Base-by-base conservation (phyloP, 192 early-diverging fungal genomes). In the Chytriomyces sp. region DNA sequence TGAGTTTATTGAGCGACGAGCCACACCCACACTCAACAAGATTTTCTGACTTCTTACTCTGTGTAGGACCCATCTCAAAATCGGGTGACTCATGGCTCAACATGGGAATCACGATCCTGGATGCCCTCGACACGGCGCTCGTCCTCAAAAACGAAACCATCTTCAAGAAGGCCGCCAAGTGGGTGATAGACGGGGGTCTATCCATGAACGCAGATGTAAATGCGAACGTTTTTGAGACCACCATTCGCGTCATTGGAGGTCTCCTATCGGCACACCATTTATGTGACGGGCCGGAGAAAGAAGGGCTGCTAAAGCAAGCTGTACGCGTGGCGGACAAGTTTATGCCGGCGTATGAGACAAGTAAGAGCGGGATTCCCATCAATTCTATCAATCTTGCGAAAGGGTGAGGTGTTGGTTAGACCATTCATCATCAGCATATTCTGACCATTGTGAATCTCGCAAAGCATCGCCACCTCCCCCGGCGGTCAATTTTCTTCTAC, bases 211-310 rank as follows among this genome's bases (percentile, higher is more conserved):
- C 90, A 55, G 52, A 75, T 56, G 72, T 69, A 0, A 75, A 85
- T 56, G 78, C 77, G 19, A 84, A 84, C 53, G 76, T 95, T 31
- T 96, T 96, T 75, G 94, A 96, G 80, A 94, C 92, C 32, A 93
- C 90, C 0, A 96, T 95, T 69, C 86, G 93, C 25, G 91, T 93
- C 5, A 73, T 96, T 3, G 94, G 92, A 36, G 94, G 94, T 2
- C 65, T 94, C 2, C 76, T 96, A 31, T 88, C 86, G 44, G 90
- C 93, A 0, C 92, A 93, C 63, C 86, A 94, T 75, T 74, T 94
- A 38, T 89, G 89, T 19, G 77, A 37, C 5, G 56, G 30, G 30
- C 6, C 19, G n/a, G 38, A 88, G 41, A 90, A 93, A 53, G 74
- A 73, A 3, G 34, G 90, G 36, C 87, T 90, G 40, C 73, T 92